These are phyloP conservation scores for Herpetospermum pedunculosum DNA, from an alignment of 306 rosid genomes.

Conservation along the genomic window DNA sequence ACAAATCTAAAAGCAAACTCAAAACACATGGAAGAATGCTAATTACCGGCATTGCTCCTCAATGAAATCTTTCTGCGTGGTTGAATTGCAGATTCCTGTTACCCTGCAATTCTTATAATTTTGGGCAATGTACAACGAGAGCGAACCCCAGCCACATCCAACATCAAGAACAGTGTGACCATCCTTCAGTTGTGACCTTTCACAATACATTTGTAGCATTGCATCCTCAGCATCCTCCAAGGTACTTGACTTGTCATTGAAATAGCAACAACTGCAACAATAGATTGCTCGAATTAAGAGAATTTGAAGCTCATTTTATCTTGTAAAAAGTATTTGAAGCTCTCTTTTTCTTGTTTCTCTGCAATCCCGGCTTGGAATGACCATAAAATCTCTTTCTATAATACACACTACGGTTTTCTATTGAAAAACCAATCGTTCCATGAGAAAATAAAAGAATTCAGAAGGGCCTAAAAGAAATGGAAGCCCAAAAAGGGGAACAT, in stretches of 20 bases:
- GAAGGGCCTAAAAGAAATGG: background rate
- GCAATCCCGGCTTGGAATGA: background rate
- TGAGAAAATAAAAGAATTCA: background rate
- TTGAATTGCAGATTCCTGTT: slow-evolving; percentile 82
- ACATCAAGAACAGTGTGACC: slow-evolving; percentile 73
- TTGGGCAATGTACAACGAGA: slow-evolving; percentile 57
- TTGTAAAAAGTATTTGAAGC: background rate
- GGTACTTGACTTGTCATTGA: slow-evolving; percentile 40
- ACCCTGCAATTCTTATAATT: slow-evolving; percentile 57
- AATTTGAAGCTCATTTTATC: background rate
- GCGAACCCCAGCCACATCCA: slow-evolving; percentile 97
- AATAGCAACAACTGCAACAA: slow-evolving; percentile 68
- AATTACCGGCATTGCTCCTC: slow-evolving; percentile 50
- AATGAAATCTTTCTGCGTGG: slow-evolving; percentile 59
- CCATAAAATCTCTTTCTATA: background rate
- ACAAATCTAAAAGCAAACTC: background rate
- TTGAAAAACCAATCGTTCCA: background rate
- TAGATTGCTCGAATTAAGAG: background rate
- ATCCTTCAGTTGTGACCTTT: slow-evolving; percentile 57
- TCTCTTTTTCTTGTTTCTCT: background rate
- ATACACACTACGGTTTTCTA: background rate
- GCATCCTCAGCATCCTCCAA: slow-evolving; percentile 84
- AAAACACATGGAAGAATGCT: background rate
- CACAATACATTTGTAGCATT: slow-evolving; percentile 58
- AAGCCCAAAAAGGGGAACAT: background rate